Percentiles rank a stretch among this genome's conserved stretches.
Evolutionary conservation across 2,329 filamentous ascomycete species (phyloP).

Genomic region (Paracorniculantispora psalliotae): DNA sequence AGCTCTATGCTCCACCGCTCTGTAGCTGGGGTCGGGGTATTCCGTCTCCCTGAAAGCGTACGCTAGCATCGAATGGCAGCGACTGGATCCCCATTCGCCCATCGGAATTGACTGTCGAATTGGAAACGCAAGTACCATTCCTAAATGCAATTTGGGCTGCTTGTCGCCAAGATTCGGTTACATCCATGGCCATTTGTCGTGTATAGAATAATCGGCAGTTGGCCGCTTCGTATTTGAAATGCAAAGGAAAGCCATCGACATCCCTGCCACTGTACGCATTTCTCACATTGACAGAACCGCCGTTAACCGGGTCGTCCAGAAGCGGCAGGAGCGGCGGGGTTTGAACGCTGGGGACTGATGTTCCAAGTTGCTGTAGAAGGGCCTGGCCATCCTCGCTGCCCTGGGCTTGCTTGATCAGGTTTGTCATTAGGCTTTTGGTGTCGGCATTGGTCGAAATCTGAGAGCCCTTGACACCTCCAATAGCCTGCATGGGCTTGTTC

Average conservation of each 20-base stretch:
- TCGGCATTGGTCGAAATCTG: not conserved
- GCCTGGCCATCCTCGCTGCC: not conserved
- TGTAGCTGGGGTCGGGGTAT: not conserved
- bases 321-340: conserved; percentile 1
- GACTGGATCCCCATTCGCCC: not conserved
- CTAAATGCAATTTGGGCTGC: not conserved
- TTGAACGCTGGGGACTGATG: not conserved
- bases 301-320: not conserved
- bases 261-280: conserved; percentile 20
- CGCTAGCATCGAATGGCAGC: not conserved
- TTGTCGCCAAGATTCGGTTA: conserved; percentile 47
- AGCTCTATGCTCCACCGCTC: too few species aligned
- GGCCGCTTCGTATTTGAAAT: conserved; percentile 57
- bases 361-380: not conserved
- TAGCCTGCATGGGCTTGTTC: conserved; percentile 51
- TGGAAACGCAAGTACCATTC: not conserved
- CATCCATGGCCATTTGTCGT: conserved; percentile 44
- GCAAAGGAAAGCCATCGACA: conserved; percentile 36
- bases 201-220: conserved; percentile 60
- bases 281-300: conserved; percentile 16
- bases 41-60: not conserved
- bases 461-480: conserved; percentile 61
- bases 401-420: not conserved
- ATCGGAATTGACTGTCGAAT: not conserved
- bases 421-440: not conserved